phyloP scores from a whole-genome alignment of 306 rosid species.

The Hippophae gyantsensis region DNA sequence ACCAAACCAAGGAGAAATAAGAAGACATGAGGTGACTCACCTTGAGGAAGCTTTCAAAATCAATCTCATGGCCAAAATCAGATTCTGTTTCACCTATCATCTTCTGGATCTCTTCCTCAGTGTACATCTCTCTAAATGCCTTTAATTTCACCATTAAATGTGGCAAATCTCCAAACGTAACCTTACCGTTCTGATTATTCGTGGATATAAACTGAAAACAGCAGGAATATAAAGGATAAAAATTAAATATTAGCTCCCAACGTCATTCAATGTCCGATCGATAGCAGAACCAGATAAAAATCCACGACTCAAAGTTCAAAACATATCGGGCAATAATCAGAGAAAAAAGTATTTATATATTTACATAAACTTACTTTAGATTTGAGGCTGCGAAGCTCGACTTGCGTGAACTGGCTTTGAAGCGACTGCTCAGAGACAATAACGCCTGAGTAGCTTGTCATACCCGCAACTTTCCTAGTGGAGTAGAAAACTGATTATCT shows the following conservation, averaged over 20 bases:
- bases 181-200: slow-evolving; percentile 66
- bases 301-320: background rate
- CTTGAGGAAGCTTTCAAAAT: slow-evolving; percentile 82
- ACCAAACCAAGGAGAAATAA: background rate
- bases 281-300: slow-evolving; percentile 9
- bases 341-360: too few species aligned
- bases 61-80: slow-evolving; percentile 50
- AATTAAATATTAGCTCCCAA: slow-evolving; percentile 4
- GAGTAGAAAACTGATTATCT: slow-evolving; percentile 7
- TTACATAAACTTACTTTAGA: slow-evolving; percentile 48
- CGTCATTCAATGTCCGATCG: background rate
- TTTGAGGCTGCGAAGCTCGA: slow-evolving; percentile 80
- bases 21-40: slow-evolving; percentile 32
- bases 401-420: slow-evolving; percentile 90
- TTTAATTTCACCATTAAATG: slow-evolving; percentile 55
- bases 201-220: slow-evolving; percentile 41
- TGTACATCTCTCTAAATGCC: slow-evolving; percentile 48
- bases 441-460: slow-evolving; percentile 79
- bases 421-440: slow-evolving; percentile 83
- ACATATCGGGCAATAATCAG: slow-evolving; percentile 1
- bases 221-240: slow-evolving; percentile 11
- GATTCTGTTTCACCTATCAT: slow-evolving; percentile 52
- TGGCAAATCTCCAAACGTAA: slow-evolving; percentile 59
- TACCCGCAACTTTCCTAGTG: slow-evolving; percentile 29
- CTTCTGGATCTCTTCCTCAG: slow-evolving; percentile 57